phyloP scores from a whole-genome alignment of 139 green algal species.

The Tetradesmus obliquus region DNA sequence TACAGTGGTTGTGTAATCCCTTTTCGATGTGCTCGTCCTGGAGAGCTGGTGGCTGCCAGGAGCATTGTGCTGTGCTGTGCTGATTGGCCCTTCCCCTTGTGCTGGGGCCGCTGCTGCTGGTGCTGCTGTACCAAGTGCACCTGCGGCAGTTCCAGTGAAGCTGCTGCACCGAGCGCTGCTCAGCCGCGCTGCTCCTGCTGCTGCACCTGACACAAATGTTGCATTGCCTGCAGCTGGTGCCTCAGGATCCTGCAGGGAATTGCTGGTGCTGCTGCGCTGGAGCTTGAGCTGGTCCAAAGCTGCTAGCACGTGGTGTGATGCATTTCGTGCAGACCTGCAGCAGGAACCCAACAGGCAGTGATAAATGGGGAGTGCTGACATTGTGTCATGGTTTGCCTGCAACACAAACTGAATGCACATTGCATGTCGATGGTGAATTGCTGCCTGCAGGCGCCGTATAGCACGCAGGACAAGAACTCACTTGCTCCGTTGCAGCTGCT shows the following conservation, averaged over 20 bases:
- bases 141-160: not conserved
- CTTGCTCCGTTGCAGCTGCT: not conserved
- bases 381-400: no score
- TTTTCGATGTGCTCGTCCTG: not conserved
- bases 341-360: not conserved
- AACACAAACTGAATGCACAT: no score
- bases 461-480: not conserved
- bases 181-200: not conserved
- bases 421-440: no score
- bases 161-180: not conserved
- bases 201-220: not conserved
- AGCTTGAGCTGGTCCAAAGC: not conserved
- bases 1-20: not conserved
- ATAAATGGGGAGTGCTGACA: no score
- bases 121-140: not conserved
- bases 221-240: not conserved
- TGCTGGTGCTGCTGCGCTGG: slow-evolving; percentile 2
- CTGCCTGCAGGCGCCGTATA: no score
- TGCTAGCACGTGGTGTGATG: not conserved
- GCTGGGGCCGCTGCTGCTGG: not conserved
- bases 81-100: not conserved
- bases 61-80: not conserved
- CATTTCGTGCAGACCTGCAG: not conserved
- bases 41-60: not conserved
- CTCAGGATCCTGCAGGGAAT: not conserved